Evolutionary conservation across 768 basidiomycete species (phyloP).

Genomic region (Ramaria rubella): DNA sequence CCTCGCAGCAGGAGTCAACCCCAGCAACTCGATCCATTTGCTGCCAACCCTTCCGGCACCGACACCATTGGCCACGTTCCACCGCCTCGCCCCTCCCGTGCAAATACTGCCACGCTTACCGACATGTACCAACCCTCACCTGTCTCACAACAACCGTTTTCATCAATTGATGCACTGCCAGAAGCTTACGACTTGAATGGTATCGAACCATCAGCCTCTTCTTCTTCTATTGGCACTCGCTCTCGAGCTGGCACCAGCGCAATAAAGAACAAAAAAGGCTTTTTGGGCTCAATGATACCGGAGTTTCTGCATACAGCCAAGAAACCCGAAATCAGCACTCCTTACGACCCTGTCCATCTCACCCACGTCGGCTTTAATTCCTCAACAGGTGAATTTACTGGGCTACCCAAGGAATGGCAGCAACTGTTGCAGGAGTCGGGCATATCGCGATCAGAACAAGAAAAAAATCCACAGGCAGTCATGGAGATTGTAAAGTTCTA

Average conservation of each 20-base stretch:
- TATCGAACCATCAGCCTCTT: not conserved
- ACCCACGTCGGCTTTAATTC: constrained; percentile 99
- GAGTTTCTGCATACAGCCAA: constrained; percentile 73
- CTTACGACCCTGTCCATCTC: constrained; percentile 97
- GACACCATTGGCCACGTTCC: constrained; percentile 38
- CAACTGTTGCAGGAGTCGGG: constrained; percentile 93
- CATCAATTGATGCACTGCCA: constrained; percentile 31
- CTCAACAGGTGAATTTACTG: constrained; percentile 96
- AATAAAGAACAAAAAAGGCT: constrained; percentile 52
- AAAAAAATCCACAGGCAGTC: constrained; percentile 95
- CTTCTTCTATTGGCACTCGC: not conserved
- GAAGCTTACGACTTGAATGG: not conserved
- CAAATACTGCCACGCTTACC: constrained; percentile 75
- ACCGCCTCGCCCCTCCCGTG: constrained; percentile 75
- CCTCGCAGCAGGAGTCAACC: constrained; percentile 11
- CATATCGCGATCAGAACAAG: constrained; percentile 90
- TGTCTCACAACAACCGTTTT: constrained; percentile 19
- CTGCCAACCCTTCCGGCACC: constrained; percentile 21
- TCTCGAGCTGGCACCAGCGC: constrained; percentile 13
- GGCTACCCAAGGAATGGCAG: constrained; percentile 98
- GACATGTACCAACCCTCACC: constrained; percentile 46
- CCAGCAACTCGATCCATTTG: constrained; percentile 6
- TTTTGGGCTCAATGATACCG: constrained; percentile 50
- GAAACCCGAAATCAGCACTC: constrained; percentile 89
- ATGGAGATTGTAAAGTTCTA: constrained; percentile 99